Evolutionary conservation across 2,329 filamentous ascomycete genomes (phyloP).

Genomic region (Clarireedia monteithiana): DNA sequence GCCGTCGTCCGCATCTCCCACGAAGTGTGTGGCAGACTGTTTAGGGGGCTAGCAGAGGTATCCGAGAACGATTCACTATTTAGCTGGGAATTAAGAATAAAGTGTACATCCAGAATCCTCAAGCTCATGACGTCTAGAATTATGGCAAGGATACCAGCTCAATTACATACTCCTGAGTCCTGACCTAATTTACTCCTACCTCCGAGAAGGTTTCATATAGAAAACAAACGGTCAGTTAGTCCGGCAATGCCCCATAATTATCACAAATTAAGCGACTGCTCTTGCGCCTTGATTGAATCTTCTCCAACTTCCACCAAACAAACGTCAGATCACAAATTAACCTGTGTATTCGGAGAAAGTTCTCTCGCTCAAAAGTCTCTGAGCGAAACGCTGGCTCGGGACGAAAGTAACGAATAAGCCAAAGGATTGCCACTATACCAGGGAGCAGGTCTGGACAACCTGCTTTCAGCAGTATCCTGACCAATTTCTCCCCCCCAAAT

Average conservation of each 20-base stretch:
- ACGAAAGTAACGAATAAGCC: background rate
- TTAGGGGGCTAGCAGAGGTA: too few species aligned
- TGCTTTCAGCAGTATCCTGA: background rate
- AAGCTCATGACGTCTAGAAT: too few species aligned
- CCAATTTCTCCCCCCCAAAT: background rate
- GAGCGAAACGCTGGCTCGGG: conserved; percentile 2
- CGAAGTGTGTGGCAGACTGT: too few species aligned
- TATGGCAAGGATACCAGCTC: too few species aligned
- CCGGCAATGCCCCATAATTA: background rate
- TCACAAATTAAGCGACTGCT: background rate
- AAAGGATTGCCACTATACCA: background rate
- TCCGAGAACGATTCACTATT: too few species aligned
- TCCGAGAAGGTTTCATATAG: background rate
- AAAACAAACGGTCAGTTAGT: background rate
- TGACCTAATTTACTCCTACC: too few species aligned
- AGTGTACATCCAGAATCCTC: too few species aligned
- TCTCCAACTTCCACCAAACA: background rate
- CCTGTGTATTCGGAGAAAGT: background rate
- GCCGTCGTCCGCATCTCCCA: too few species aligned
- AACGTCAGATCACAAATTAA: conserved; percentile 1
- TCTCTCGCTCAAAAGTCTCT: background rate
- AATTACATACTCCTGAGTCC: too few species aligned
- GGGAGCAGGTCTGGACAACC: background rate
- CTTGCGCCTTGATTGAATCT: background rate
- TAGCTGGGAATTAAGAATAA: too few species aligned